These are phyloP conservation scores for Coffea eugenioides DNA, from an alignment of 257 asterid species.

Conservation along the genomic window DNA sequence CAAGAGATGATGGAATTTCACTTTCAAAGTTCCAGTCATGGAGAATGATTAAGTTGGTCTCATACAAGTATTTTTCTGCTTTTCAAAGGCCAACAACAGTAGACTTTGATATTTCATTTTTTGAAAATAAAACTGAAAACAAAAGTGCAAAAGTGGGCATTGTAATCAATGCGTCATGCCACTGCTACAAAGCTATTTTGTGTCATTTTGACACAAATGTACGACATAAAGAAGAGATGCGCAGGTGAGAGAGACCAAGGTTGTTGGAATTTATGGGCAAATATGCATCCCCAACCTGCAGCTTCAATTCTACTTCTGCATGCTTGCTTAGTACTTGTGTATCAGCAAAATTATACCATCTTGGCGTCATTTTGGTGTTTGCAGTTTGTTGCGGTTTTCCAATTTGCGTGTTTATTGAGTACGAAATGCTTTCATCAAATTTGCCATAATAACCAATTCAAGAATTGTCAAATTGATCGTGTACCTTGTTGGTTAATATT, in stretches of 20 bases:
- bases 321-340: neutral
- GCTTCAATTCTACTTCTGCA: neutral
- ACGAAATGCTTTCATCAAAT: neutral
- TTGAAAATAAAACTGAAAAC: constrained; percentile 16
- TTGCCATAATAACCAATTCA: neutral
- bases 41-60: constrained; percentile 52
- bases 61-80: constrained; percentile 24
- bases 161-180: constrained; percentile 41
- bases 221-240: constrained; percentile 27
- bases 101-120: constrained; percentile 15
- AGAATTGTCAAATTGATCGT: neutral
- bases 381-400: neutral
- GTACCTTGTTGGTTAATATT: neutral
- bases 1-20: constrained; percentile 75
- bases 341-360: neutral
- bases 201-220: constrained; percentile 44
- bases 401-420: neutral
- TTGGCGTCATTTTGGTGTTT: neutral
- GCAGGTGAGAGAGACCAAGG: neutral
- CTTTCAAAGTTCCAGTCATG: constrained; percentile 53
- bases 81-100: constrained; percentile 33
- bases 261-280: neutral
- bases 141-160: constrained; percentile 20
- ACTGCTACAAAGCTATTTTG: constrained; percentile 40
- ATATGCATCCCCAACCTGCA: neutral